Evolutionary conservation across 129 eudicot genomes (phyloP).

Genomic region (Centella asiatica): DNA sequence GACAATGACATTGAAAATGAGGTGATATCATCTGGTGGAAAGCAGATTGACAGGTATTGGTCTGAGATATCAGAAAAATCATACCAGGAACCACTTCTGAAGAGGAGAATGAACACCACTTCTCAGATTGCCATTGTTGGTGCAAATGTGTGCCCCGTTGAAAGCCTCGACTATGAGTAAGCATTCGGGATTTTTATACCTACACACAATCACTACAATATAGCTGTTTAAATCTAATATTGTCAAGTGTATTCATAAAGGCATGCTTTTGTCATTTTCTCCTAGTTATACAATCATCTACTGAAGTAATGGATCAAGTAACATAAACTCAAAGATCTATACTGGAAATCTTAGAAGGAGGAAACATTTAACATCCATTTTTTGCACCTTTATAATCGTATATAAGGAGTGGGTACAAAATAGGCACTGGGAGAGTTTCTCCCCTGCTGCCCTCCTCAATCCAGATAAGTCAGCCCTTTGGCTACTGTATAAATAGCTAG

Average conservation of each 20-base stretch:
- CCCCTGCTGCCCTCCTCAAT: too few species aligned
- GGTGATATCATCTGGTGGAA: background rate
- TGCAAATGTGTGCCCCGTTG: conserved; percentile 25
- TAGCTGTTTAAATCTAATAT: background rate
- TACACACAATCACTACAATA: too few species aligned
- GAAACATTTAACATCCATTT: too few species aligned
- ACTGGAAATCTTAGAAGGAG: too few species aligned
- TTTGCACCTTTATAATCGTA: too few species aligned
- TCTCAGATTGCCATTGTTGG: conserved; percentile 32
- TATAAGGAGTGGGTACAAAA: too few species aligned
- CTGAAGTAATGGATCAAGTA: background rate
- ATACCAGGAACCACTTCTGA: conserved; percentile 13
- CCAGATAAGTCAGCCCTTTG: too few species aligned
- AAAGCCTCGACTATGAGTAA: conserved; percentile 34
- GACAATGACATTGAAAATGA: conserved; percentile 4
- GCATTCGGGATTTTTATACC: background rate
- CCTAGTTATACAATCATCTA: background rate
- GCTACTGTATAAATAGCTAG: too few species aligned
- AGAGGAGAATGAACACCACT: conserved; percentile 18
- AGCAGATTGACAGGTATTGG: conserved; percentile 12
- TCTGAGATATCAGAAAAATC: conserved; percentile 12
- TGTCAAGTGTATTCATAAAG: background rate
- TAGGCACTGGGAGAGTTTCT: too few species aligned
- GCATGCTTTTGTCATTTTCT: background rate
- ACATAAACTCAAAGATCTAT: too few species aligned